A percentile compares a stretch with the other conserved stretches of the same genome.
Evolutionary conservation across 1,139 yeast genomes (phyloP).

Genomic region (Taiozyma sp.): DNA sequence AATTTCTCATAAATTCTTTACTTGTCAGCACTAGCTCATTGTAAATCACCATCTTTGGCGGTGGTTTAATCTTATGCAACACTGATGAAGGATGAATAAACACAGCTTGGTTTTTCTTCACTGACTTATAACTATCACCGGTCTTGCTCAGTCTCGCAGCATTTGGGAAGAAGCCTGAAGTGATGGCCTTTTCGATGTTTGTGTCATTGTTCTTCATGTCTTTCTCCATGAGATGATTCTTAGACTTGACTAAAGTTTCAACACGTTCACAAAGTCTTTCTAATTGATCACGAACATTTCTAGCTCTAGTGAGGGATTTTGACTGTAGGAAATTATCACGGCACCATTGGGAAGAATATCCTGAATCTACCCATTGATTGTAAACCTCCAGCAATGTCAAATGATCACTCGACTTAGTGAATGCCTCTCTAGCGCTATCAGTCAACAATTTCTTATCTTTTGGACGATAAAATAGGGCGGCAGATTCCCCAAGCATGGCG

Average conservation of each 20-base stretch:
- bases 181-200: slow-evolving; percentile 60
- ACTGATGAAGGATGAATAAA: slow-evolving; percentile 82
- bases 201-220: slow-evolving; percentile 23
- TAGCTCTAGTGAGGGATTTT: slow-evolving; percentile 64
- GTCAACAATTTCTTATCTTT: slow-evolving; percentile 67
- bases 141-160: slow-evolving; percentile 63
- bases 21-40: slow-evolving; percentile 84
- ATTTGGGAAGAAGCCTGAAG: slow-evolving; percentile 82
- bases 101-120: slow-evolving; percentile 62
- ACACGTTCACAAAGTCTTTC: slow-evolving; percentile 55
- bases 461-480: slow-evolving; percentile 67
- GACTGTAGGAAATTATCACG: slow-evolving; percentile 77
- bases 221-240: slow-evolving; percentile 11
- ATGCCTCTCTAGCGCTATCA: slow-evolving; percentile 54
- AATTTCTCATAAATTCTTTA: slow-evolving; percentile 86
- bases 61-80: slow-evolving; percentile 56
- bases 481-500: slow-evolving; percentile 81
- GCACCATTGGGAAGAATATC: slow-evolving; percentile 80
- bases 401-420: slow-evolving; percentile 67
- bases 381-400: slow-evolving; percentile 69
- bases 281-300: slow-evolving; percentile 72
- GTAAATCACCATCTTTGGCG: slow-evolving; percentile 67
- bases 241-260: slow-evolving; percentile 34
- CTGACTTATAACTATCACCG: slow-evolving; percentile 68
- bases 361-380: slow-evolving; percentile 70